phyloP scores from a whole-genome alignment of 1,284 basidiomycete genomes.

The Naganishia sp. region DNA sequence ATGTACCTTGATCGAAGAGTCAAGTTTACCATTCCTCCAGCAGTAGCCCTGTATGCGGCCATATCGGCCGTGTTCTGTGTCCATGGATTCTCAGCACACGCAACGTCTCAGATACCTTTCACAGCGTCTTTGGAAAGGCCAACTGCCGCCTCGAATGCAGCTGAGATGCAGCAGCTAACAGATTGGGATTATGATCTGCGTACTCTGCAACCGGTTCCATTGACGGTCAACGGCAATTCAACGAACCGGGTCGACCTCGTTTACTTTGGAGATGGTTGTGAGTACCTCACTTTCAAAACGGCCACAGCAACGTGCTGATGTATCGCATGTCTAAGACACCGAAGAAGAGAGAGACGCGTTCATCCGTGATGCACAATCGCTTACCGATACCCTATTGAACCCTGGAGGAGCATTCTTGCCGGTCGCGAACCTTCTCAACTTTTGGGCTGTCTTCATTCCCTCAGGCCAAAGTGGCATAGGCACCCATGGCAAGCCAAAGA shows the following conservation, averaged over 20 bases:
- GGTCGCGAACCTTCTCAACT: conserved; percentile 73
- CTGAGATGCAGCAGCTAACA: too few relatives aligned
- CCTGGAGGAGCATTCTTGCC: conserved; percentile 73
- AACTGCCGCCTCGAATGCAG: too few relatives aligned
- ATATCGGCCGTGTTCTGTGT: too few relatives aligned
- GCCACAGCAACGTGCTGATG: neutral
- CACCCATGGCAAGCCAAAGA: conserved; percentile 60
- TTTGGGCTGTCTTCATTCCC: conserved; percentile 77
- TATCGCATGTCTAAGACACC: conserved; percentile 58
- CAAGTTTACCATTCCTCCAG: too few relatives aligned
- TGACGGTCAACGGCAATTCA: conserved; percentile 65
- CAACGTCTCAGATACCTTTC: too few relatives aligned
- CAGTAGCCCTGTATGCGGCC: too few relatives aligned
- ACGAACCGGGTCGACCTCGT: conserved; percentile 71
- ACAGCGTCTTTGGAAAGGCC: too few relatives aligned
- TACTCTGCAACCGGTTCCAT: conserved; percentile 59
- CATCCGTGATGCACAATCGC: conserved; percentile 64
- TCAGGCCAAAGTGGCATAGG: conserved; percentile 71
- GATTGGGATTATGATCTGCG: neutral
- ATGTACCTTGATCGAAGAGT: too few relatives aligned
- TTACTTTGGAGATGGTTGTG: conserved; percentile 82
- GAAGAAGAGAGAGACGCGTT: conserved; percentile 66
- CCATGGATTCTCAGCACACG: too few relatives aligned
- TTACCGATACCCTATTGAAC: conserved; percentile 67
- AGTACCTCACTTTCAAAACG: conserved; percentile 44